Base-by-base conservation (phyloP, 1,139 yeast genomes). In the Geotrichum australiense region DNA sequence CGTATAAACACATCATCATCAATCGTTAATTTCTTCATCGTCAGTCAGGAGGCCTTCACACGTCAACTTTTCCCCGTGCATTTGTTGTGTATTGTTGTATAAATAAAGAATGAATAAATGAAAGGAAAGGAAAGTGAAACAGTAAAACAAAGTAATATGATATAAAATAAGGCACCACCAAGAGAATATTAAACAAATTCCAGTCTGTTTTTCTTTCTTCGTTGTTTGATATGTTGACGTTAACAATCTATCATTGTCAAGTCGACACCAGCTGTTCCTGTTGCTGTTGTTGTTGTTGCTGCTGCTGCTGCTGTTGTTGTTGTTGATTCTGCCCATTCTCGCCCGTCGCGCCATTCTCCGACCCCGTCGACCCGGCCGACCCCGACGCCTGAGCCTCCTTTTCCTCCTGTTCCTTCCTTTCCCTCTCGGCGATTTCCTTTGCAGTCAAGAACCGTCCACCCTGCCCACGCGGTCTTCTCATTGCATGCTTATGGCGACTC, bases 391-490 rank as follows among this genome's bases (percentile, higher is more conserved):
- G 29, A 26, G 12, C 5, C n/a, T 11, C n/a, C 29, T 10, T 6
- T 16, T 31, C 58, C 38, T 52, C 60, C 18, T 56, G 53, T 43
- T 78, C 79, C 47, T 70, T 63, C 43, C 78, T 64, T 40, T 81
- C 93, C 56, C 77, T 73, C 63, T 87, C 93, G 20, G 94, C 96
- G 47, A 91, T 89, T 59, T 93, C 98, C 3, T 95, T 94, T 4
- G 97, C 96, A 1, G 98, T 91, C 50, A 93, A 66, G 55, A 93
- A 93, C 48, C 98, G 70, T 3, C 99, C 99, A 23, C 98, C 98
- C 64, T 91, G 97, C 22, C 99, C 99, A 55, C 99, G 76, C 12
- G 98, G 98, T 62, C 99, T 76, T 59, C 98, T 74, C 98, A 93
- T 91, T 16, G 99, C 99, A 62, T 93, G 99, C 61, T 91, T 91